Percentiles rank a stretch among this genome's conserved stretches.
Evolutionary conservation across 163 green algal species (phyloP).

Genomic region (Chloromonas sp.): DNA sequence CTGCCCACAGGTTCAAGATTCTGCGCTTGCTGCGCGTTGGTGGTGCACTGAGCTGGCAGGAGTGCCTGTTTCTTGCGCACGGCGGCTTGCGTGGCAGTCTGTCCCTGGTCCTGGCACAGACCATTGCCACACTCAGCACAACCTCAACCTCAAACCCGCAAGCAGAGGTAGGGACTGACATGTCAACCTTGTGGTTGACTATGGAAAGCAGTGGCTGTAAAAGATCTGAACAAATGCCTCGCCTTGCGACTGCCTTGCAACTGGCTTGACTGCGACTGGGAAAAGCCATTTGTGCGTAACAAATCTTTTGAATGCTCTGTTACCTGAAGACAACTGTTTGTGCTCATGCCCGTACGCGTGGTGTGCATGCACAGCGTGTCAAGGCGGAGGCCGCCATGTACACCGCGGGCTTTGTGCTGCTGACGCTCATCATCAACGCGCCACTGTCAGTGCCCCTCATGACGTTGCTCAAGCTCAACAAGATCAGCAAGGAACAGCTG

Average conservation of each 20-base stretch:
- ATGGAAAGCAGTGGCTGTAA: no score
- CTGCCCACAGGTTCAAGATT: conserved; percentile 10
- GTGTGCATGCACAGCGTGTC: conserved; percentile 19
- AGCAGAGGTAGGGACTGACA: no score
- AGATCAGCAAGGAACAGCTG: conserved; percentile 23
- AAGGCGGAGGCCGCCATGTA: conserved; percentile 68
- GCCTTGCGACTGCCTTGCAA: no score
- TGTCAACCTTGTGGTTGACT: no score
- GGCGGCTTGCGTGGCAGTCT: conserved; percentile 32
- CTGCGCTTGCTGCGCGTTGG: conserved; percentile 4
- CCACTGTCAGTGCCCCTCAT: conserved; percentile 37
- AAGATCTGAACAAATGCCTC: no score
- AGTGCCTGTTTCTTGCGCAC: conserved; percentile 8
- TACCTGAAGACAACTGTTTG: no score
- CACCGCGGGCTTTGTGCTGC: conserved; percentile 75
- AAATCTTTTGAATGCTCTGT: no score
- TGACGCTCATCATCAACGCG: conserved; percentile 80
- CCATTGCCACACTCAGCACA: no score
- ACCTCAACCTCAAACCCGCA: no score
- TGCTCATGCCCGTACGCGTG: no score
- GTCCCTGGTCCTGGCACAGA: conserved; percentile 35
- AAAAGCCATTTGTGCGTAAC: no score
- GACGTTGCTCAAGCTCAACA: conserved; percentile 29
- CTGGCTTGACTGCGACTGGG: no score
- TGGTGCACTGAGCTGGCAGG: not conserved